Percentiles rank a stretch among this genome's conserved stretches.
Evolutionary conservation across 2,329 filamentous ascomycete species (phyloP).

Genomic region (Botrytis aclada): DNA sequence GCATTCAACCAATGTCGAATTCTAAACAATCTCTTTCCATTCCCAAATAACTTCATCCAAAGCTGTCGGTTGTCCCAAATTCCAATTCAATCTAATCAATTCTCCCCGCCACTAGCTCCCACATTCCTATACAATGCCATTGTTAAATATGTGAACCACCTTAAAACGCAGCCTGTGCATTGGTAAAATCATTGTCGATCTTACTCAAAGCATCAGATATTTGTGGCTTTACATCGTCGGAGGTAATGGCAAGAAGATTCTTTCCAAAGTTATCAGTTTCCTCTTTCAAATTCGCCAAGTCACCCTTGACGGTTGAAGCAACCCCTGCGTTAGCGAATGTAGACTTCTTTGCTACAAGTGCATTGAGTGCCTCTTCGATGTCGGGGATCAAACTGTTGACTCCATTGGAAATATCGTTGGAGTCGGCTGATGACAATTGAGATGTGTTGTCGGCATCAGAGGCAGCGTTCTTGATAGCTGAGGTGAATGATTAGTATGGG

Average conservation of each 20-base stretch:
- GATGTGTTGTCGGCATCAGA: conserved; percentile 20
- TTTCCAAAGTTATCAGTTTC: conserved; percentile 22
- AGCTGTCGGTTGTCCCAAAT: background rate
- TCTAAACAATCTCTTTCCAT: background rate
- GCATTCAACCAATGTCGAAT: background rate
- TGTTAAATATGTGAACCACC: background rate
- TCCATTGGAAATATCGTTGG: conserved; percentile 18
- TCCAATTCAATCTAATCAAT: background rate
- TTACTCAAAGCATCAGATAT: background rate
- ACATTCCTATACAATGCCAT: background rate
- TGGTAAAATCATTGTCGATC: background rate
- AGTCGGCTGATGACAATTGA: conserved; percentile 20
- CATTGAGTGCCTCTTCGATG: conserved; percentile 18
- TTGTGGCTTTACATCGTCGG: conserved; percentile 16
- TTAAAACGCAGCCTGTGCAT: background rate
- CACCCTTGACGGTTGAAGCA: conserved; percentile 12
- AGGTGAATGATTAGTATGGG: background rate
- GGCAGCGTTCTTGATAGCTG: conserved; percentile 11
- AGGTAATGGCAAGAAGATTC: conserved; percentile 24
- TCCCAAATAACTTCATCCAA: background rate
- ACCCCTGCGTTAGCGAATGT: conserved; percentile 20
- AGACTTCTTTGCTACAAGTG: conserved; percentile 22
- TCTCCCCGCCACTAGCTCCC: background rate
- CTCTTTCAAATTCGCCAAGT: conserved; percentile 17
- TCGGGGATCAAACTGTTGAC: conserved; percentile 15